Base-by-base conservation (phyloP, 257 asterid genomes). In the Lantana camara region DNA sequence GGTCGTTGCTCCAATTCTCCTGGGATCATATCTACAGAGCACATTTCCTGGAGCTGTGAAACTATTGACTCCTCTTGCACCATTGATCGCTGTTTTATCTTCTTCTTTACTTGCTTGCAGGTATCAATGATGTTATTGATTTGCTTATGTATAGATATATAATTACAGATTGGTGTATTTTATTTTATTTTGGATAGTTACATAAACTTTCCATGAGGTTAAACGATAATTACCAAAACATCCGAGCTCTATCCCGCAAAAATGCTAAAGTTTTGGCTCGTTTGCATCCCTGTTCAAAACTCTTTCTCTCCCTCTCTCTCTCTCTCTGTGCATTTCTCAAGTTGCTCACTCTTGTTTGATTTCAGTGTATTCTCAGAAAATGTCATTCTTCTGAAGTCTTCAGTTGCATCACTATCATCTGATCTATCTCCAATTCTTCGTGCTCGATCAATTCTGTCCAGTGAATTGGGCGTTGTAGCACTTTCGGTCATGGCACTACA, bases 1-100 rank as follows among this genome's bases (percentile, higher is more conserved):
- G 67, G 98, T 89, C n/a, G 96, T 91, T 66, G 92, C 90, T 75
- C 98, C 96, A 8, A 82, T 91, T 73, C 84, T 91, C 56, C 71
- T 91, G 14, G 96, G 98, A 63, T 83, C 96, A 30, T 83, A 79
- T 51, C 63, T 91, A 48, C 96, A 91, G 79, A 86, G 80, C 55
- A 72, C 75, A 34, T 89, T 83, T 37, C 92, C 95, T 42, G 55
- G 70, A 73, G 79, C 77, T 14, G 92, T 89, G 69, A 86, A 82
- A 78, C 50, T 59, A 5, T 9, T 76, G 56, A 75, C 72, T 10
- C 96, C 96, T 14, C 83, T 89, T 71, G 85, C 98, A 21, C 98
- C 98, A 17, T 57, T 89, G 54, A 29, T 83, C 42, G 96, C 98
- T 48, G 97, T 91, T 66, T 66, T 86, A 42, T 77, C 92, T 14